Base-by-base conservation (phyloP, 1,139 yeast genomes). In the Wickerhamiella pararugosa region DNA sequence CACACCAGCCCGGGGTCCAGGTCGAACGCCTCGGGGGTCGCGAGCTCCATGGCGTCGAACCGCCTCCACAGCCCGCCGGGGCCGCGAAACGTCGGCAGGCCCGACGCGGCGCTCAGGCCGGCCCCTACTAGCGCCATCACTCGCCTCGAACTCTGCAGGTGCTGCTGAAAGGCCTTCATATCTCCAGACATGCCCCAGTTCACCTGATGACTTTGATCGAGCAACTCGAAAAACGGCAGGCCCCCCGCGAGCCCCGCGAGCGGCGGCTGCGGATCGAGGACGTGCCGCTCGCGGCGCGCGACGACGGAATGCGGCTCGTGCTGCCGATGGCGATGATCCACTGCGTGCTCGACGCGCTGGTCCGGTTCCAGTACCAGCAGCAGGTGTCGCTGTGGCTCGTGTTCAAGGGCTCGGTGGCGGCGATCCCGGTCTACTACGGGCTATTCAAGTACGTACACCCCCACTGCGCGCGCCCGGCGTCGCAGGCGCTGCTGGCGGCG, bases 11-110 rank as follows among this genome's bases (percentile, higher is more conserved):
- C 82, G 0, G 95, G 94, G 55, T 83, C 87, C 15, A 69, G 66
- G 46, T 76, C 73, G 56, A 84, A 84, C 4, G 94, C 94, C 56
- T 84, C 94, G 1, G 93, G 93, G 0, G 95, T 84, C 5, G 94
- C 94, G 42, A 84, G 64, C 53, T 84, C 94, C 37, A 82, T 77
- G 55, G 86, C 76, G 43, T 79, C 80, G 60, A 75, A 79, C 50
- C 76, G 75, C 50, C 74, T 70, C 94, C 94, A 84, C 27, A 78
- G 61, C 0, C 90, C 92, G 41, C 77, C 78, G 1, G 76, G 61
- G 3, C 86, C 84, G 40, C 86, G 63, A 53, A 76, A 79, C 0
- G 90, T 78, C 3, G 83, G 76, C 9, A 83, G 62, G 1, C 94
- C 94, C 1, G 90, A 78, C 1, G 80, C 65, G 0, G 75, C 87